These are phyloP conservation scores for Kurtzmaniella quercitrusa DNA, from an alignment of 1,139 yeast species.

Conservation along the genomic window DNA sequence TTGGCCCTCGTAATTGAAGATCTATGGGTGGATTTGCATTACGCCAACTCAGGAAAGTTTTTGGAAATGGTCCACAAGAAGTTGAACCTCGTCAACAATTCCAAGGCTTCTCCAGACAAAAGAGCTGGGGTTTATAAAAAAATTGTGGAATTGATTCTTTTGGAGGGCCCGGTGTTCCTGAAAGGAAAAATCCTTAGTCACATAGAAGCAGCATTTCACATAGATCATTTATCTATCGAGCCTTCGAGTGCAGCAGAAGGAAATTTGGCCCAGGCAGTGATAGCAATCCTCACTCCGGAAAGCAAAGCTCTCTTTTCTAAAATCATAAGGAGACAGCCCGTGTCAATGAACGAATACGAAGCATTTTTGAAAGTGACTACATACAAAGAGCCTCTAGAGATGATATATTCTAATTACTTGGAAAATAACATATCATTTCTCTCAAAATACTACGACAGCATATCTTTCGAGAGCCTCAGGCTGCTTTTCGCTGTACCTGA, in stretches of 20 bases:
- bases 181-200: conserved; percentile 24
- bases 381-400: background rate
- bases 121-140: conserved; percentile 17
- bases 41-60: conserved; percentile 18
- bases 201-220: conserved; percentile 12
- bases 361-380: conserved; percentile 12
- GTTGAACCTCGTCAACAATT: conserved; percentile 21
- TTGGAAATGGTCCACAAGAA: conserved; percentile 39
- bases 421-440: conserved; percentile 30
- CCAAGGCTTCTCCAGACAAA: conserved; percentile 10
- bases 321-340: conserved; percentile 13
- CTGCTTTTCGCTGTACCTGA: conserved; percentile 13
- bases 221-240: background rate
- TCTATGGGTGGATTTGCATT: conserved; percentile 29
- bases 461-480: conserved; percentile 17
- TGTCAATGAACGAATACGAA: conserved; percentile 15
- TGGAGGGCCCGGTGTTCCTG: conserved; percentile 33
- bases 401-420: conserved; percentile 16
- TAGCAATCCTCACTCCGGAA: background rate
- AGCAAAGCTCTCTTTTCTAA: conserved; percentile 8
- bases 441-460: conserved; percentile 24
- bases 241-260: background rate
- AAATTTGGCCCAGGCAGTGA: background rate
- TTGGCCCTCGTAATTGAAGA: conserved; percentile 17
- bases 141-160: conserved; percentile 25